Conservation (phyloP, 352 stramenopile genomes). For the Pythium grandisporangium region DNA sequence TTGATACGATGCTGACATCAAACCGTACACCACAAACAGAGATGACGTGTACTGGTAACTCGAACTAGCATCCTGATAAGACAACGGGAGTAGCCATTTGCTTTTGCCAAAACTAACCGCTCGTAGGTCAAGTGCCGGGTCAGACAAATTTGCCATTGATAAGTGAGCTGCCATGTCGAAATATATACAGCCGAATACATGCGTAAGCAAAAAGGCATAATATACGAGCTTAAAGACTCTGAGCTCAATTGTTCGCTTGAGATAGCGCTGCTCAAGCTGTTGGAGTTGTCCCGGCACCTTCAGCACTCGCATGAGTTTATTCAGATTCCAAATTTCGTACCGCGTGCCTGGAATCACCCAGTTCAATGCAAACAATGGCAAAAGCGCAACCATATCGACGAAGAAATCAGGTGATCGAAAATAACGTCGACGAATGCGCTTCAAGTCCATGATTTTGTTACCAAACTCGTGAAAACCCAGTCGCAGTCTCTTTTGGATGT, state of each 20-base stretch:
- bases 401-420: slow-evolving; percentile 22
- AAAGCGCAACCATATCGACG: slow-evolving; percentile 25
- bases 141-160: slow-evolving; percentile 18
- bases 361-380: slow-evolving; percentile 33
- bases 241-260: slow-evolving; percentile 32
- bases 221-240: slow-evolving; percentile 38
- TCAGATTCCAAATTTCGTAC: slow-evolving; percentile 44
- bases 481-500: slow-evolving; percentile 25
- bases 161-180: slow-evolving; percentile 38
- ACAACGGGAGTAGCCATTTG: slow-evolving; percentile 21
- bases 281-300: slow-evolving; percentile 36
- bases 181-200: slow-evolving; percentile 37
- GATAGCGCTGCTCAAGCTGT: slow-evolving; percentile 30
- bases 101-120: slow-evolving; percentile 28
- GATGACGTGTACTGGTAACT: slow-evolving; percentile 20
- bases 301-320: slow-evolving; percentile 34
- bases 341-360: slow-evolving; percentile 12
- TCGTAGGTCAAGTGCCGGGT: slow-evolving; percentile 3
- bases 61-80: slow-evolving; percentile 10
- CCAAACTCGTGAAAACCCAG: slow-evolving; percentile 35
- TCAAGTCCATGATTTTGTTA: slow-evolving; percentile 42
- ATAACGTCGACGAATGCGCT: slow-evolving; percentile 24
- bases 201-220: slow-evolving; percentile 33
- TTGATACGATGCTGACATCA: slow-evolving; percentile 33
- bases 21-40: slow-evolving; percentile 29